phyloP scores from a whole-genome alignment of 495 filamentous ascomycete genomes.

The Penicillium waksmanii region DNA sequence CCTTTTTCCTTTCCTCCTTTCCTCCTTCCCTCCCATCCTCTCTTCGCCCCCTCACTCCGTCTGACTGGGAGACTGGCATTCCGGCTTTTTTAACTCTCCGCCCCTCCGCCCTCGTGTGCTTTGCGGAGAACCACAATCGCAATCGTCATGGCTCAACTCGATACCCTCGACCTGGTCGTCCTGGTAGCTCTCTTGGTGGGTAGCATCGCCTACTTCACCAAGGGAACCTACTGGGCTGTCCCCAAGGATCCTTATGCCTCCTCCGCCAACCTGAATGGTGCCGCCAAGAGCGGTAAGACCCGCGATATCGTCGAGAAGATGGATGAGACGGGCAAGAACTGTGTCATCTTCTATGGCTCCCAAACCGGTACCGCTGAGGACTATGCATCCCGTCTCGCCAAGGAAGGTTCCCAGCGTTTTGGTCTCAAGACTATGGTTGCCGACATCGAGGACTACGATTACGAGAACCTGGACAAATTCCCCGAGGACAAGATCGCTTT shows the following conservation, averaged over 20 bases:
- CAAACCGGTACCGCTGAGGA: conserved; percentile 99
- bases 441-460: conserved; percentile 98
- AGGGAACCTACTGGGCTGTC: conserved; percentile 85
- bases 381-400: conserved; percentile 95
- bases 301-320: conserved; percentile 93
- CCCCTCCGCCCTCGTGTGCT: conserved; percentile 5
- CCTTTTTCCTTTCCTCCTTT: conserved; percentile 5
- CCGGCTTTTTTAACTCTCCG: conserved; percentile 2
- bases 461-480: conserved; percentile 88
- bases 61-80: background rate
- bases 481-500: conserved; percentile 89
- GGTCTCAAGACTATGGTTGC: conserved; percentile 98
- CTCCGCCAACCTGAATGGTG: conserved; percentile 68
- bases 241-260: conserved; percentile 85
- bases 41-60: background rate
- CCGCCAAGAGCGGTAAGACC: conserved; percentile 79
- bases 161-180: conserved; percentile 92
- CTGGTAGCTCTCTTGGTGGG: conserved; percentile 81
- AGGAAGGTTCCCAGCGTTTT: conserved; percentile 95
- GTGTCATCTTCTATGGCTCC: conserved; percentile 96
- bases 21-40: conserved; percentile 12
- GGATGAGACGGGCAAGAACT: conserved; percentile 95
- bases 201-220: conserved; percentile 94
- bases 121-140: conserved; percentile 3
- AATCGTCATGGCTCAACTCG: conserved; percentile 84